A percentile compares a stretch with the other conserved stretches of the same genome.
Evolutionary conservation across 768 basidiomycete genomes (phyloP).

Genomic region (Sporobolomyces phaffii): DNA sequence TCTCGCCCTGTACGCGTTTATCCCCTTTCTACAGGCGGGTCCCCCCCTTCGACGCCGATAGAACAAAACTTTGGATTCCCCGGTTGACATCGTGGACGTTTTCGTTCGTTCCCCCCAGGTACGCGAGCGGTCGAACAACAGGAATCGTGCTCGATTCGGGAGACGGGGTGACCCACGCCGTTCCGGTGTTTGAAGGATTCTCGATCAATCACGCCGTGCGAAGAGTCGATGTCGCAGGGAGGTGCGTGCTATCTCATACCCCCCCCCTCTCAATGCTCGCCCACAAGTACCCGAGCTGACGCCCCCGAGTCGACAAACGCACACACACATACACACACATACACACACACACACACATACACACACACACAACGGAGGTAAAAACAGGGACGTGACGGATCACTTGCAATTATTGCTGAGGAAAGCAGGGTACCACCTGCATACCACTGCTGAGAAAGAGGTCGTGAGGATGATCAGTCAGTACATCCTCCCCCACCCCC

Average conservation of each 20-base stretch:
- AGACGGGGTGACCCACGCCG: slow-evolving; percentile 96
- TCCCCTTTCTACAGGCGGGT: background rate
- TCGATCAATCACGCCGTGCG: slow-evolving; percentile 98
- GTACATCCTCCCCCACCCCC: slow-evolving; percentile 3
- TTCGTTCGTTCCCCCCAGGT: no score
- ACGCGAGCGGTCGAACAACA: slow-evolving; percentile 95
- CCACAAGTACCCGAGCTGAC: no score
- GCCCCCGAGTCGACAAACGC: no score
- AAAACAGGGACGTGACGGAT: slow-evolving; percentile 85
- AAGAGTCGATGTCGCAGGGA: slow-evolving; percentile 90
- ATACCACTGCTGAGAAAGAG: slow-evolving; percentile 94
- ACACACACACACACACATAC: no score
- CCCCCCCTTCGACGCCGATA: no score
- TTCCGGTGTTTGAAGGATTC: slow-evolving; percentile 98
- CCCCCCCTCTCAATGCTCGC: no score
- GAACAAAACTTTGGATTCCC: no score
- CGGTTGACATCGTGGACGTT: no score
- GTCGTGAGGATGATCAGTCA: slow-evolving; percentile 97
- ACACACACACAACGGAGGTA: background rate
- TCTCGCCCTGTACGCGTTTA: slow-evolving; percentile 69
- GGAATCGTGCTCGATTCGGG: slow-evolving; percentile 99
- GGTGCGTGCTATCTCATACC: slow-evolving; percentile 45
- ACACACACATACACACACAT: no score
- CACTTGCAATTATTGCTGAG: slow-evolving; percentile 88
- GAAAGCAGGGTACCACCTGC: slow-evolving; percentile 87